Evolutionary conservation across 108 stramenopile genomes (phyloP).

Genomic region (Schizochytrium sp.): DNA sequence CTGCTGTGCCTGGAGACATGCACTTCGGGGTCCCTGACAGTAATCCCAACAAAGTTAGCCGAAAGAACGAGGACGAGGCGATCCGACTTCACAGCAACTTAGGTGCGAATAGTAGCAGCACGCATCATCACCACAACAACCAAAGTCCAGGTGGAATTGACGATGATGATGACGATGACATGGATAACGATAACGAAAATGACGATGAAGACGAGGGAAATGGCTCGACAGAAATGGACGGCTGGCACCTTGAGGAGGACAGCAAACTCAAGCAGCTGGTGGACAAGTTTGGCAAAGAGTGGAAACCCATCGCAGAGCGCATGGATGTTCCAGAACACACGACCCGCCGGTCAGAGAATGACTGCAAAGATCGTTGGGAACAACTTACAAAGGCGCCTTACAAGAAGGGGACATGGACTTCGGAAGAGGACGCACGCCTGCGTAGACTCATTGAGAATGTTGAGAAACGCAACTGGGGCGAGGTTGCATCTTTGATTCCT

Average conservation of each 20-base stretch:
- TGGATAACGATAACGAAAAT: neutral
- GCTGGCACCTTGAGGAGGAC: slow-evolving; percentile 34
- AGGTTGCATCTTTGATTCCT: slow-evolving; percentile 87
- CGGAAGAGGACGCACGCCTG: slow-evolving; percentile 62
- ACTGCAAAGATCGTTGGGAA: slow-evolving; percentile 43
- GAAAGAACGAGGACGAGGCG: neutral
- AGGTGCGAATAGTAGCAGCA: neutral
- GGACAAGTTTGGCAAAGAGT: slow-evolving; percentile 48
- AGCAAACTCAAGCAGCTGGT: slow-evolving; percentile 38
- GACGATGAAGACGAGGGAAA: slow-evolving; percentile 22
- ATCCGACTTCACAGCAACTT: neutral
- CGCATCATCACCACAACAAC: neutral
- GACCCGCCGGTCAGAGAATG: neutral
- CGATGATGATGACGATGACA: neutral
- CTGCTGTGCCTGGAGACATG: neutral
- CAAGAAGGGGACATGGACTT: slow-evolving; percentile 67
- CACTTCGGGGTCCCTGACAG: neutral
- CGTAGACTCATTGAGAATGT: neutral
- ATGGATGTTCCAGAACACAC: no score
- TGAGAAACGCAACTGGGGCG: slow-evolving; percentile 79
- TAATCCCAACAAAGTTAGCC: neutral
- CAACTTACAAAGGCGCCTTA: neutral
- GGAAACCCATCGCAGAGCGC: slow-evolving; percentile 5
- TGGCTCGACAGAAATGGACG: slow-evolving; percentile 38
- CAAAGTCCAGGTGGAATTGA: neutral